Base-by-base conservation (phyloP, 495 filamentous ascomycete species). In the Talaromyces trachyspermus region DNA sequence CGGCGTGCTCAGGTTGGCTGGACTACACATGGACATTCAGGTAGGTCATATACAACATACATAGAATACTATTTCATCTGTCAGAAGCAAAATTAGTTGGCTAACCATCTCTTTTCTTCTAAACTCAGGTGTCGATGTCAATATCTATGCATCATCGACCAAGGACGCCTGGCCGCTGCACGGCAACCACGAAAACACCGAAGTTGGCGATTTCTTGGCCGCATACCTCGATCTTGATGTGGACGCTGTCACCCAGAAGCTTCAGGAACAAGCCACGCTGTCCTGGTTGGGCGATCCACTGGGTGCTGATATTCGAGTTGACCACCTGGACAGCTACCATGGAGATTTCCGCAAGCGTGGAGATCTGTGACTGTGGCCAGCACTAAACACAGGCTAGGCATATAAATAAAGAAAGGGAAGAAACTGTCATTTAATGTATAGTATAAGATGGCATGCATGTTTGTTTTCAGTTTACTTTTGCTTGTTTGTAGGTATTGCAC, bases 171-270 rank as follows among this genome's bases (percentile, higher is more conserved):
- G 63, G 59, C 64, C 67, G 1, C 54, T 97, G 14, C 57, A 74
- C 1, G 92, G 92, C 4, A 96, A 96, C 60, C 81, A 91, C 49
- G 92, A 98, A 71, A 98, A 98, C 60, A 98, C 86, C 3, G 87
- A 97, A 10, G 73, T 98, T 3, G 92, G 92, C 11, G 63, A 72
- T 24, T 97, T 95, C 62, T 65, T 98, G 17, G 67, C 77, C 14
- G 70, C 80, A 9, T 98, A 91, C 56, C 75, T 98, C 1, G 81
- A 79, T 39, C 73, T 97, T 12, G 83, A 95, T 56, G 74, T 95
- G 1, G 76, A 84, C 0, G 67, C 70, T 17, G 77, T 95, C 33
- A 95, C 89, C 2, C 73, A 79, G 56, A 78, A 86, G 60, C 70
- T 97, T 32, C 74, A 69, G 33, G 66, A 83, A 46, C 83, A 86